Percentiles rank a stretch among this genome's conserved stretches.
These are phyloP conservation scores for Ustilago loliicola DNA, from an alignment of 1,284 basidiomycete genomes.

Conservation along the genomic window DNA sequence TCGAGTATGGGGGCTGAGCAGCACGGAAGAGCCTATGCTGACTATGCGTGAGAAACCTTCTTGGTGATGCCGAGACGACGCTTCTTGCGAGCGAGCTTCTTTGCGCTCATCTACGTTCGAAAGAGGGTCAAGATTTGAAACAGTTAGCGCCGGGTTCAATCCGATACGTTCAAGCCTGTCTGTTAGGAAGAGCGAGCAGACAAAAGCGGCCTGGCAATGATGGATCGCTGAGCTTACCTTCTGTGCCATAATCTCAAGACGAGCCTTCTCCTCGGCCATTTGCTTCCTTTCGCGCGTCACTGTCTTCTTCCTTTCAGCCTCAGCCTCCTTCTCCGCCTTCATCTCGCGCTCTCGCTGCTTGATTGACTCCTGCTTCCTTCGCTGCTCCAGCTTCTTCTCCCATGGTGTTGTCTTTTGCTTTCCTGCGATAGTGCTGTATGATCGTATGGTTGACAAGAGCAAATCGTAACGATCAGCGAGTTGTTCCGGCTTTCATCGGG, in stretches of 20 bases:
- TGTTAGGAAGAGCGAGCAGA: background rate
- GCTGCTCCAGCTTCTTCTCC: slow-evolving; percentile 54
- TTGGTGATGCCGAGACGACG: slow-evolving; percentile 57
- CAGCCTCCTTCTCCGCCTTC: slow-evolving; percentile 52
- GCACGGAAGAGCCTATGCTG: background rate
- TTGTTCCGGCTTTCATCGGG: background rate
- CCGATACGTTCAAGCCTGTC: background rate
- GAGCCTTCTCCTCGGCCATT: slow-evolving; percentile 57
- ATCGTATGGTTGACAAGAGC: background rate
- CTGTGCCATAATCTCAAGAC: slow-evolving; percentile 56
- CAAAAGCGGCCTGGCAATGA: background rate
- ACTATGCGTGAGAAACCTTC: slow-evolving; percentile 52
- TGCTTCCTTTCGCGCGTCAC: slow-evolving; percentile 54
- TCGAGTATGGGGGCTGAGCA: background rate
- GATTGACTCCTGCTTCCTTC: slow-evolving; percentile 54
- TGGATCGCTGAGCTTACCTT: slow-evolving; percentile 44
- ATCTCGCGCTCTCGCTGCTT: slow-evolving; percentile 57
- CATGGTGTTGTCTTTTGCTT: slow-evolving; percentile 56
- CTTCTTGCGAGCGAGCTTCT: slow-evolving; percentile 55
- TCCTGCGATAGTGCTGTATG: slow-evolving; percentile 39
- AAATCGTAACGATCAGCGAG: slow-evolving; percentile 10
- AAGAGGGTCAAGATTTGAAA: background rate
- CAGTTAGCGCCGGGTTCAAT: background rate
- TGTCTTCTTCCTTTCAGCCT: slow-evolving; percentile 46
- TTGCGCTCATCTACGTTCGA: slow-evolving; percentile 55